A percentile compares a stretch with the other conserved stretches of the same genome.
Evolutionary conservation across 139 green algal species (phyloP).

Genomic region (Haematococcus sp.): DNA sequence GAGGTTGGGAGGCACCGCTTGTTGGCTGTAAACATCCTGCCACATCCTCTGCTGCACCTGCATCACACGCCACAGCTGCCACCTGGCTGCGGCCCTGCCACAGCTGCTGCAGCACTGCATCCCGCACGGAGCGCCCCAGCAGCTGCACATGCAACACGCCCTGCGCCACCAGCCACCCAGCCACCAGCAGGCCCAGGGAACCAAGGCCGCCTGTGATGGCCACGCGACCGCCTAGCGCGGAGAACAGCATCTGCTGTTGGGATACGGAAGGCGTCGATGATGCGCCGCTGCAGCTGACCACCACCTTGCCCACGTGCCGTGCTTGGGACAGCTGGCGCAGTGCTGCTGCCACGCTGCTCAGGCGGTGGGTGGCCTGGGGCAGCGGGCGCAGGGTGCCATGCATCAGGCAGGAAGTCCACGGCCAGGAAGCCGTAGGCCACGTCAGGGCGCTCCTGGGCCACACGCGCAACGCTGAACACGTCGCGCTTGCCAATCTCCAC

Average conservation of each 20-base stretch:
- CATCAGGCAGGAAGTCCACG: constrained; percentile 81
- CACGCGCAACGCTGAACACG: constrained; percentile 62
- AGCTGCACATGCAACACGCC: constrained; percentile 40
- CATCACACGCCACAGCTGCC: constrained; percentile 13
- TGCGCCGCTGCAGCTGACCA: constrained; percentile 42
- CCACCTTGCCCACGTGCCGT: constrained; percentile 83
- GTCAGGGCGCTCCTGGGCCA: constrained; percentile 77
- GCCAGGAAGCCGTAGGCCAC: constrained; percentile 73
- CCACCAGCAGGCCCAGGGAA: constrained; percentile 58
- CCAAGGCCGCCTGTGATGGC: constrained; percentile 71
- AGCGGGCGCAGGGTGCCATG: constrained; percentile 44
- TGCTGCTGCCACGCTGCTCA: constrained; percentile 53
- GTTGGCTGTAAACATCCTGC: too few species aligned
- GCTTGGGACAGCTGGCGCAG: constrained; percentile 84
- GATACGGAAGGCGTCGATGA: background rate
- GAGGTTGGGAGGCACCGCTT: constrained; percentile 50
- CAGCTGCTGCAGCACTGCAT: constrained; percentile 4
- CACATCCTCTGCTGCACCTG: constrained; percentile 50
- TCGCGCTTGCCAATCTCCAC: constrained; percentile 91
- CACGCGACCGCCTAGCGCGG: constrained; percentile 23
- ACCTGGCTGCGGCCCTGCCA: constrained; percentile 12
- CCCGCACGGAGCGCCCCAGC: constrained; percentile 45
- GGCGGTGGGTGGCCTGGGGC: constrained; percentile 26
- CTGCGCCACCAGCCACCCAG: constrained; percentile 51
- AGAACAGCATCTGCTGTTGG: too few species aligned